Conservation (phyloP, 106 monocot genomes). For the Triglochin maritima region DNA sequence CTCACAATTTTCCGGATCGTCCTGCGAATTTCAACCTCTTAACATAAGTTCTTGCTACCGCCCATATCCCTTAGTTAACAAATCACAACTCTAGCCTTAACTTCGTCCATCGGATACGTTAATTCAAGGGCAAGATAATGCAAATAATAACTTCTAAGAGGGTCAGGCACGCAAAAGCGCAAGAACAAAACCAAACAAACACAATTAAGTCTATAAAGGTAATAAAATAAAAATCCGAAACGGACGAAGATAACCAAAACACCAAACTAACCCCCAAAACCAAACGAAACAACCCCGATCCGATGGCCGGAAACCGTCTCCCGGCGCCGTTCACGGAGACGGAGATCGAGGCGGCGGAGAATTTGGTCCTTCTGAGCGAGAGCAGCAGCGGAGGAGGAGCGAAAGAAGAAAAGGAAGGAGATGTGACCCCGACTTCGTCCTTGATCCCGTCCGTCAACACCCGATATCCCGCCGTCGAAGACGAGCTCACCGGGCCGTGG, state of each 20-base stretch:
- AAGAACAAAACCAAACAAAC: too few relatives aligned
- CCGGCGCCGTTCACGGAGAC: slow-evolving; percentile 1
- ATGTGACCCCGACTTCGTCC: not conserved
- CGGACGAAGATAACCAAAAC: not conserved
- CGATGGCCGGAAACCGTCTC: not conserved
- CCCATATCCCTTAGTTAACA: too few relatives aligned
- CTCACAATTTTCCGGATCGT: too few relatives aligned
- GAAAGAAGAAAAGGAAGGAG: not conserved
- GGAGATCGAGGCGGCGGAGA: slow-evolving; percentile 4
- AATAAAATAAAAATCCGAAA: not conserved
- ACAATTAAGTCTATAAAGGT: not conserved
- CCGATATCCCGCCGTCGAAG: too few relatives aligned
- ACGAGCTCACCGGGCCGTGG: too few relatives aligned
- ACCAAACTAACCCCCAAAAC: not conserved
- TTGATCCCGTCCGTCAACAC: slow-evolving; percentile 3
- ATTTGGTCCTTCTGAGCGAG: slow-evolving; percentile 10
- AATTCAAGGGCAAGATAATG: too few relatives aligned
- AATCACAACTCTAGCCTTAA: too few relatives aligned
- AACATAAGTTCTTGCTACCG: too few relatives aligned
- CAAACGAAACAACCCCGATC: too few relatives aligned
- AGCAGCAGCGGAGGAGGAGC: slow-evolving; percentile 1
- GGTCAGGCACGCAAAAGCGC: not conserved
- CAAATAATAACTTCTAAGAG: not conserved
- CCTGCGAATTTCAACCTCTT: too few relatives aligned
- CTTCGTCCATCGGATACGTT: too few relatives aligned